A percentile compares a stretch with the other conserved stretches of the same genome.
Conservation (phyloP, 2,329 filamentous ascomycete species). For the Albifimbria verrucaria region DNA sequence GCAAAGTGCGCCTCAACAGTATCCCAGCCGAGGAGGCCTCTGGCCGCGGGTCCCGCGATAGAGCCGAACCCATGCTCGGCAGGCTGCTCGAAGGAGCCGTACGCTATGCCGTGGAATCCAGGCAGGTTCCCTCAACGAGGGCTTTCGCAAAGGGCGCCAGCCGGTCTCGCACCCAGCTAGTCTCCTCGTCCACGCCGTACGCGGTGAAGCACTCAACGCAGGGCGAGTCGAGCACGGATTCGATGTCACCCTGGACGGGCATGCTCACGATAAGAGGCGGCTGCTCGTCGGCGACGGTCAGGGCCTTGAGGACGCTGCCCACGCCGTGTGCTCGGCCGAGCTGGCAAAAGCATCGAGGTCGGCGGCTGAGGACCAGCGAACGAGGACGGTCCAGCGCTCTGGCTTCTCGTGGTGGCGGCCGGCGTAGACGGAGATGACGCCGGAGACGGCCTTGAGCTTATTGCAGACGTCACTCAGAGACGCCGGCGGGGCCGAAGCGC, state of each 20-base stretch:
- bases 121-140: conserved; percentile 17
- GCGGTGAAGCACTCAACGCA: conserved; percentile 36
- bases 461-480: conserved; percentile 22
- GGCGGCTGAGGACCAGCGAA: conserved; percentile 29
- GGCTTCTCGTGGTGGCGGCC: conserved; percentile 32
- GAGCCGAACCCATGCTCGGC: conserved; percentile 22
- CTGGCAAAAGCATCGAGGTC: conserved; percentile 37
- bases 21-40: conserved; percentile 36
- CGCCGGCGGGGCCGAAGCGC: conserved; percentile 20
- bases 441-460: conserved; percentile 26
- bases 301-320: conserved; percentile 31
- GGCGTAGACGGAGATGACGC: conserved; percentile 28
- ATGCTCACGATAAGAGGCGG: conserved; percentile 19
- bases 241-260: conserved; percentile 15
- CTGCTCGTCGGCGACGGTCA: conserved; percentile 17
- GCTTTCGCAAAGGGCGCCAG: conserved; percentile 23
- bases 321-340: conserved; percentile 37
- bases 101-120: conserved; percentile 29
- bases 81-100: conserved; percentile 29
- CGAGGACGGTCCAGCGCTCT: conserved; percentile 25
- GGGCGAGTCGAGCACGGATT: conserved; percentile 28
- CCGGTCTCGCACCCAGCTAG: conserved; percentile 26
- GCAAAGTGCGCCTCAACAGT: conserved; percentile 33
- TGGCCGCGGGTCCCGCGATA: conserved; percentile 25
- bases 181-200: conserved; percentile 27